Evolutionary conservation across 2,329 filamentous ascomycete species (phyloP).

Genomic region (Fusarium metavorans): DNA sequence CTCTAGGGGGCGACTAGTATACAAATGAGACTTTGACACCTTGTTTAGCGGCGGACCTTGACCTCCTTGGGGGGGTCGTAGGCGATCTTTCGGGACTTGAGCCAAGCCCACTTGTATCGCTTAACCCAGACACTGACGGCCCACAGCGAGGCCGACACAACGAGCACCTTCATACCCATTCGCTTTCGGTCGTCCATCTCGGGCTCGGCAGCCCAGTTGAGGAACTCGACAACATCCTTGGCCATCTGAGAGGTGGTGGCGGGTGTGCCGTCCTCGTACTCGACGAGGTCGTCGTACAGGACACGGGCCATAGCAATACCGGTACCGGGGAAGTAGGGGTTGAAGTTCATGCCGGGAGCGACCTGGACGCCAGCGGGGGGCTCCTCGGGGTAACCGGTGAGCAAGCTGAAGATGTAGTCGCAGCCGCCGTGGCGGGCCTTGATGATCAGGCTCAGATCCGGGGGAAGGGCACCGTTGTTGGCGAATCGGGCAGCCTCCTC

Average conservation of each 20-base stretch:
- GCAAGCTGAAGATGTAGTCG: conserved; percentile 97
- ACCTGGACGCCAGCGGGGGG: conserved; percentile 89
- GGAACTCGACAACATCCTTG: conserved; percentile 98
- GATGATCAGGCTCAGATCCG: conserved; percentile 96
- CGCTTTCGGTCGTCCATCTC: conserved; percentile 99
- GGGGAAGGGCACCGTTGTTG: conserved; percentile 97
- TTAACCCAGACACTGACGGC: conserved; percentile 97
- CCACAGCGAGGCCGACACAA: conserved; percentile 81
- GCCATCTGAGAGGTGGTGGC: conserved; percentile 99
- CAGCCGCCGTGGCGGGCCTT: conserved; percentile 98
- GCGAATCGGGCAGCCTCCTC: conserved; percentile 97
- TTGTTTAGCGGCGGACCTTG: conserved; percentile 62
- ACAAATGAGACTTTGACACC: conserved; percentile 51
- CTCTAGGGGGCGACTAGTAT: conserved; percentile 59
- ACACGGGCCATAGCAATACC: conserved; percentile 99
- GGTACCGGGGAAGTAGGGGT: conserved; percentile 99
- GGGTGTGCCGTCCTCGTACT: conserved; percentile 96
- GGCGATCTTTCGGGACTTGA: conserved; percentile 95
- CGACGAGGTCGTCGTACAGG: conserved; percentile 95
- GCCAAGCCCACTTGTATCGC: conserved; percentile 98
- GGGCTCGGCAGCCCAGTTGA: conserved; percentile 99
- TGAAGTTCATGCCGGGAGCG: conserved; percentile 96
- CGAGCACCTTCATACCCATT: conserved; percentile 98
- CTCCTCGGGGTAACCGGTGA: conserved; percentile 98
- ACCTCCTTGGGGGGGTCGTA: conserved; percentile 80